Evolutionary conservation across 2,329 filamentous ascomycete genomes (phyloP).

Genomic region (Cordyceps pruinosa): DNA sequence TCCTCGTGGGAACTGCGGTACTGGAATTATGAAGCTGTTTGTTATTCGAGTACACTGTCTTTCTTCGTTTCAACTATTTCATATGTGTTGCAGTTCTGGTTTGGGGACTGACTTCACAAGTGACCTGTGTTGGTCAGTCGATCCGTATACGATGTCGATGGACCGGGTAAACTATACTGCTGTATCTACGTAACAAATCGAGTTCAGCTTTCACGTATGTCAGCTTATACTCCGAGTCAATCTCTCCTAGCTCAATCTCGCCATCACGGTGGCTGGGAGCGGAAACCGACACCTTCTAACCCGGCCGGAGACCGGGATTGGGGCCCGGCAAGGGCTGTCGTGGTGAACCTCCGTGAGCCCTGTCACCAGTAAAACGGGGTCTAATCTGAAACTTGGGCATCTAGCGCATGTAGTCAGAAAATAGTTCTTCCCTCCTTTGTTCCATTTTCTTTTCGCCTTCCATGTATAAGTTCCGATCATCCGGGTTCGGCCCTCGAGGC

Average conservation of each 20-base stretch:
- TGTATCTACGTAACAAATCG: background rate
- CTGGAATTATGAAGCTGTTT: background rate
- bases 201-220: background rate
- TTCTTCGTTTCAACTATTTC: background rate
- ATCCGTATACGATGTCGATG: background rate
- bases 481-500: background rate
- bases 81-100: background rate
- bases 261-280: background rate
- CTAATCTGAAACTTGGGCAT: background rate
- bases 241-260: background rate
- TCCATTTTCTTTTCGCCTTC: background rate
- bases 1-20: background rate
- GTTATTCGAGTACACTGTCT: background rate
- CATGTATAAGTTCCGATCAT: constrained; percentile 3
- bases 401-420: constrained; percentile 10
- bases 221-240: no score
- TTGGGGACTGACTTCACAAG: background rate
- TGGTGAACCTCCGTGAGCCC: background rate
- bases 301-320: constrained; percentile 3
- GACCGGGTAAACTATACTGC: background rate
- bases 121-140: background rate
- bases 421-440: background rate
- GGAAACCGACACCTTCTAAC: background rate
- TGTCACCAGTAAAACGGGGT: background rate
- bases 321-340: background rate